Evolutionary conservation across 176 grass and related monocot genomes (phyloP), one percentile per base, ranked within the genome.

Genomic region (Areca catechu): DNA sequence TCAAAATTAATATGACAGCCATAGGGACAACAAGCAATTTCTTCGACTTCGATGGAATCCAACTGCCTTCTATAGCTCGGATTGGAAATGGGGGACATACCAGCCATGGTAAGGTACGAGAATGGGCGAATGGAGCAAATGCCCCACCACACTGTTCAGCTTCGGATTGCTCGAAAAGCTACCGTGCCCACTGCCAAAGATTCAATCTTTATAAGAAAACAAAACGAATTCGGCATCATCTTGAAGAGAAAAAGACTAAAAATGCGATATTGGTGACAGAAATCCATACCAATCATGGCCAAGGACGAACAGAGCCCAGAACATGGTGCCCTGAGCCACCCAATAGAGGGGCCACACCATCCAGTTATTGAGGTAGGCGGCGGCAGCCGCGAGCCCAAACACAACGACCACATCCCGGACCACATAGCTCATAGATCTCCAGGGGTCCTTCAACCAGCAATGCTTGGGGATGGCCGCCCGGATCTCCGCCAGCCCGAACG

Each of bases 111-210:
- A 90, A 29, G 86, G 86, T 14, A 96, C 92, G 6, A 96, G 83
- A 74, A 96, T 96, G 70, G 92, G 90, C 58, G 90, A 90, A 75
- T 95, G 90, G 74, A 95, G 82, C 79, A 96, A 79, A 72, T 96
- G 92, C 19, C 91, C 91, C 15, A 88, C 80, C 28, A 96, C 80
- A 61, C 83, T 96, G 73, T 96, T 96, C 1, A 96, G 75, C 77
- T 90, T 96, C 15, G 68, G 6, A 51, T 90, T 66, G 67, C 53
- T 88, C 3, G 92, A 96, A 66, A 96, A 96, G 71, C 92, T 96
- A 62, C 86, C 92, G 16, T 96, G 92, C 9, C 92, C 92, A 72
- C 92, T 96, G 83, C 55, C 60, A 74, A 54, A 68, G 14, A 57
- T 50, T 23, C 21, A 10, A 48, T 7, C 1, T 17, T 21, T 24